Evolutionary conservation across 2,329 filamentous ascomycete genomes (phyloP), one percentile per base, ranked within the genome.

Genomic region (Fusarium solani-melongenae): DNA sequence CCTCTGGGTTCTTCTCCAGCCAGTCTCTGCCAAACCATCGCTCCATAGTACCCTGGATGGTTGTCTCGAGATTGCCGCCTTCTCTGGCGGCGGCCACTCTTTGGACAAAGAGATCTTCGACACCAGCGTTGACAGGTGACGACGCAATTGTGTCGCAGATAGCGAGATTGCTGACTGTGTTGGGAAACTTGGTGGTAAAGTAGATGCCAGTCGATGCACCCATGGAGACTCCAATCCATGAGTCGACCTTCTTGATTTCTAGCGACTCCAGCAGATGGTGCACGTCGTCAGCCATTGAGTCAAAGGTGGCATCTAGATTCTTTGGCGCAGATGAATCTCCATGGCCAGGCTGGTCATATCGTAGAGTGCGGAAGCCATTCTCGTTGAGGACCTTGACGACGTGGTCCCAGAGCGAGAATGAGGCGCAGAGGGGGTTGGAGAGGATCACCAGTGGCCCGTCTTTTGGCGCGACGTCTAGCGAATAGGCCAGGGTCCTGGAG

Each of bases 181-280:
- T 80, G 6, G 84, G 84, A 66, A 84, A 82, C 62, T 77, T 79
- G 6, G 79, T 78, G 1, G 79, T 79, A 69, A 86, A 86, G 64
- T 80, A 80, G 57, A 86, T 73, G 22, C 82, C 82, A 1, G 79
- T 82, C 0, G 83, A 79, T 9, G 82, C 85, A 24, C 85, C 85
- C 83, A 86, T 85, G 12, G 84, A 86, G 1, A 86, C 83, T 2
- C 84, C 84, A 9, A 86, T 77, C 84, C 84, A 86, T 4, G 81
- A 80, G 62, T 83, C 77, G 7, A 84, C 65, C 22, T 71, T 78
- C 6, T 67, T 53, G 34, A 85, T 78, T 8, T 71, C 70, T 5
- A 84, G 77, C 17, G 79, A 68, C 2, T 69, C 53, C 1, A 86
- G 73, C 6, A 86, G 79, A n/a, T 76, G 66, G 44, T 74, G 62